Evolutionary conservation across 2,329 filamentous ascomycete species (phyloP).

Genomic region (Teratosphaeria viscida): DNA sequence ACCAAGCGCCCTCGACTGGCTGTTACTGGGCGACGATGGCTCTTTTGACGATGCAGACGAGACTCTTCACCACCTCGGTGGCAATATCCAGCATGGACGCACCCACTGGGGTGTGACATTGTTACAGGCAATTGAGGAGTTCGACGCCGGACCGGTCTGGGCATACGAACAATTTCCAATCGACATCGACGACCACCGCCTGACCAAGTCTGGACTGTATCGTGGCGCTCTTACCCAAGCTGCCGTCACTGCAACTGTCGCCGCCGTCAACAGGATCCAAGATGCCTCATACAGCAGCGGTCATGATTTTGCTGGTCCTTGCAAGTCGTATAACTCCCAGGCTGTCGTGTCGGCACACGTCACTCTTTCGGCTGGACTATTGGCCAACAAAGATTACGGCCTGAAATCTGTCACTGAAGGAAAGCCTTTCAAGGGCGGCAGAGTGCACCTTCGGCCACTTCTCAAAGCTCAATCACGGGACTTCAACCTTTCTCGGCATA

Average conservation of each 20-base stretch:
- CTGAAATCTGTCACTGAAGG: slow-evolving; percentile 25
- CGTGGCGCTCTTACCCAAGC: slow-evolving; percentile 30
- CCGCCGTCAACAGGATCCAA: slow-evolving; percentile 30
- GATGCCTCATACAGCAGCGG: slow-evolving; percentile 12
- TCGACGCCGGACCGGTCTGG: slow-evolving; percentile 37
- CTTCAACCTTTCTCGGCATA: slow-evolving; percentile 28
- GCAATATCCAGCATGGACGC: slow-evolving; percentile 24
- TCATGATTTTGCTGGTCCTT: background rate
- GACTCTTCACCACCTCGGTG: slow-evolving; percentile 20
- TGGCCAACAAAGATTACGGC: slow-evolving; percentile 18
- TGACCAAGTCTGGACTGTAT: slow-evolving; percentile 35
- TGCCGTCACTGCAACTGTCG: slow-evolving; percentile 28
- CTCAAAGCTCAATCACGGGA: slow-evolving; percentile 31
- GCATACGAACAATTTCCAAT: slow-evolving; percentile 34
- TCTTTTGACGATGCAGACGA: slow-evolving; percentile 21
- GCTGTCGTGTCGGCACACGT: background rate
- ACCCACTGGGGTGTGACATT: slow-evolving; percentile 34
- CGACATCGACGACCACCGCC: slow-evolving; percentile 29
- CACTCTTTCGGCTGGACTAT: slow-evolving; percentile 15
- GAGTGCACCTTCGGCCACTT: slow-evolving; percentile 28
- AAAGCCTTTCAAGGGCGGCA: slow-evolving; percentile 30
- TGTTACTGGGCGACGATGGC: slow-evolving; percentile 35
- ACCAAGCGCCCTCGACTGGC: slow-evolving; percentile 34
- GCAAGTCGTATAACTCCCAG: background rate
- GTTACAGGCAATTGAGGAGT: slow-evolving; percentile 30